Percentiles rank a stretch among this genome's conserved stretches.
Conservation (phyloP, 805 yeast species). For the Vanderwaltozyma verrucispora region DNA sequence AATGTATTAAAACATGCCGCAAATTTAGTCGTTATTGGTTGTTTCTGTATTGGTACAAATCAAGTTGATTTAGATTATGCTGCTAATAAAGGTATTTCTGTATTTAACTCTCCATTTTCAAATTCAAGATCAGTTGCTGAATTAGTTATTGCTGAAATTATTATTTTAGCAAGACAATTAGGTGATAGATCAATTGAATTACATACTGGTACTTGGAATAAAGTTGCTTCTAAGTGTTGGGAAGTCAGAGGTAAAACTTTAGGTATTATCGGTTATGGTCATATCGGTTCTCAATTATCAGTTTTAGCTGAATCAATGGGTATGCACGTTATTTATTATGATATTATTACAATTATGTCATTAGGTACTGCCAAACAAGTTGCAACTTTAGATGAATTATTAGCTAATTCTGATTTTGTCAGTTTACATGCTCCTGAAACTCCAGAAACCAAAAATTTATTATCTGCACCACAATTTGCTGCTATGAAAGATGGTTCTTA, state of each 20-base stretch:
- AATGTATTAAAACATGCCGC: constrained; percentile 75
- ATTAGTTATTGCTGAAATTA: constrained; percentile 89
- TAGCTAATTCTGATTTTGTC: constrained; percentile 75
- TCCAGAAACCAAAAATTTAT: constrained; percentile 81
- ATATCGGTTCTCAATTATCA: constrained; percentile 93
- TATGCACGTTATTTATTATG: constrained; percentile 91
- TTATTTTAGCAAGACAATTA: constrained; percentile 87
- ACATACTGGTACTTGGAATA: constrained; percentile 97
- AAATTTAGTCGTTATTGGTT: constrained; percentile 83
- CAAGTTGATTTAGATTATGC: constrained; percentile 92
- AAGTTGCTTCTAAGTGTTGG: constrained; percentile 92
- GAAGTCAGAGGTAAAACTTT: constrained; percentile 97
- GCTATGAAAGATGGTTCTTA: constrained; percentile 96
- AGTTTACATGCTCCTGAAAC: constrained; percentile 93
- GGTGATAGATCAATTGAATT: constrained; percentile 95
- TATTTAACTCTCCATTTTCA: constrained; percentile 96
- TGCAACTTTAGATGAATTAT: constrained; percentile 69
- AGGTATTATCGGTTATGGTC: constrained; percentile 97
- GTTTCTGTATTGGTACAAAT: constrained; percentile 99
- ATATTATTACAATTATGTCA: constrained; percentile 86
- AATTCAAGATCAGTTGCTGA: constrained; percentile 98
- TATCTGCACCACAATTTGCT: constrained; percentile 82
- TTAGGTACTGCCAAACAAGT: constrained; percentile 96
- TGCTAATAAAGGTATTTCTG: constrained; percentile 88
- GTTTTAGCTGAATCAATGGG: constrained; percentile 97